Percentiles rank a stretch among this genome's conserved stretches.
Evolutionary conservation across 345 rosid species (phyloP).

Genomic region (Camelina hispida): DNA sequence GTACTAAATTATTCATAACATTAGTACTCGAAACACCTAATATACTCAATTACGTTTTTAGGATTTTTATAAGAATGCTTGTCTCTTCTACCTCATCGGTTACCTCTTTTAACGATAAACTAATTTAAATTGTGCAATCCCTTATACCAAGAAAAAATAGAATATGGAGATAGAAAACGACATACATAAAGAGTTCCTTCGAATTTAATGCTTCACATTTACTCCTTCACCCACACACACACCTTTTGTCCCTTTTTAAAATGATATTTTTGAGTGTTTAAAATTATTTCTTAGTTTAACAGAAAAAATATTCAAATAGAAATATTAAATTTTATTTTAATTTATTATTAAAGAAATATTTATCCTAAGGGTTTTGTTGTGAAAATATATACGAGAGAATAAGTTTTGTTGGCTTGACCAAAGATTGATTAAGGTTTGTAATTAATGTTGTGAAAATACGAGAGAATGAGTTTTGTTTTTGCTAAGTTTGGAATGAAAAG

Average conservation of each 20-base stretch:
- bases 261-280: background rate
- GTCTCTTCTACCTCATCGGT: constrained; percentile 24
- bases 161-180: constrained; percentile 42
- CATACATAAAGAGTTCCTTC: constrained; percentile 37
- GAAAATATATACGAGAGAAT: too few species aligned
- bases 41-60: constrained; percentile 22
- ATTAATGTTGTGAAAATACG: background rate
- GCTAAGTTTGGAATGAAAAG: background rate
- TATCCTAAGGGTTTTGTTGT: background rate
- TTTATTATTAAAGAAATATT: background rate
- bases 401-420: too few species aligned
- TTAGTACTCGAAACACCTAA: background rate
- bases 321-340: background rate
- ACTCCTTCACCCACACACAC: constrained; percentile 42
- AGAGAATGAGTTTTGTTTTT: background rate
- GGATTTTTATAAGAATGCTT: constrained; percentile 41
- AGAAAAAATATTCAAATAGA: constrained; percentile 6
- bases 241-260: constrained; percentile 38
- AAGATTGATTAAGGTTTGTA: background rate
- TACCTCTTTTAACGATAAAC: constrained; percentile 16
- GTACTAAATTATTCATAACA: background rate
- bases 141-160: constrained; percentile 34
- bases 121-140: constrained; percentile 15
- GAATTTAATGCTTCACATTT: constrained; percentile 45
- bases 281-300: background rate